phyloP scores from a whole-genome alignment of 108 stramenopile genomes.

The Poteriospumella lacustris region DNA sequence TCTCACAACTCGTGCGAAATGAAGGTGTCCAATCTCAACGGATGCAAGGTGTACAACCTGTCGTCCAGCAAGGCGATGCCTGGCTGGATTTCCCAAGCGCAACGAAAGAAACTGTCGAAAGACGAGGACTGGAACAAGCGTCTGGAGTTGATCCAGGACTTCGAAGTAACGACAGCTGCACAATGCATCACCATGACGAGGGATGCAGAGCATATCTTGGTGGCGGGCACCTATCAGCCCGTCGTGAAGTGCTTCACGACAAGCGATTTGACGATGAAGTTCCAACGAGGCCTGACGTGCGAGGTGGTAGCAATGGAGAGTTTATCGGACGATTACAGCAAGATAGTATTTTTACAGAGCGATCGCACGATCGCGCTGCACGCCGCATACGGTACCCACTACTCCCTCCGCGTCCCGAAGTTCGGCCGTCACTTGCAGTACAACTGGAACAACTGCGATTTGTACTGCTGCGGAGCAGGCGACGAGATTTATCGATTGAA shows the following conservation, averaged over 20 bases:
- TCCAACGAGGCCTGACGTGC: conserved; percentile 88
- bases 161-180: conserved; percentile 82
- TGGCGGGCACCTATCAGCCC: conserved; percentile 88
- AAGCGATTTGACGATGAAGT: conserved; percentile 90
- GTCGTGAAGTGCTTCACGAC: conserved; percentile 88
- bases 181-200: conserved; percentile 67
- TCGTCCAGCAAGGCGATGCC: conserved; percentile 80
- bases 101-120: conserved; percentile 78
- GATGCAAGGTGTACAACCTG: conserved; percentile 78
- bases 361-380: conserved; percentile 92
- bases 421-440: conserved; percentile 90
- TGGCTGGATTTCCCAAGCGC: conserved; percentile 89
- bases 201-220: conserved; percentile 83
- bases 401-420: conserved; percentile 78
- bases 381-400: conserved; percentile 92
- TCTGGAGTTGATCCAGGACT: conserved; percentile 95
- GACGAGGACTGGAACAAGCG: conserved; percentile 81
- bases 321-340: conserved; percentile 85
- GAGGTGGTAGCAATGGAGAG: conserved; percentile 79
- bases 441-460: conserved; percentile 77
- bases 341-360: conserved; percentile 78
- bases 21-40: conserved; percentile 77
- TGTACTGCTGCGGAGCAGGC: conserved; percentile 70
- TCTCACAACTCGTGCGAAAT: too few relatives aligned
- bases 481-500: conserved; percentile 81